A percentile compares a stretch with the other conserved stretches of the same genome.
Conservation (phyloP, 495 filamentous ascomycete genomes). For the Haplographium delicatum region DNA sequence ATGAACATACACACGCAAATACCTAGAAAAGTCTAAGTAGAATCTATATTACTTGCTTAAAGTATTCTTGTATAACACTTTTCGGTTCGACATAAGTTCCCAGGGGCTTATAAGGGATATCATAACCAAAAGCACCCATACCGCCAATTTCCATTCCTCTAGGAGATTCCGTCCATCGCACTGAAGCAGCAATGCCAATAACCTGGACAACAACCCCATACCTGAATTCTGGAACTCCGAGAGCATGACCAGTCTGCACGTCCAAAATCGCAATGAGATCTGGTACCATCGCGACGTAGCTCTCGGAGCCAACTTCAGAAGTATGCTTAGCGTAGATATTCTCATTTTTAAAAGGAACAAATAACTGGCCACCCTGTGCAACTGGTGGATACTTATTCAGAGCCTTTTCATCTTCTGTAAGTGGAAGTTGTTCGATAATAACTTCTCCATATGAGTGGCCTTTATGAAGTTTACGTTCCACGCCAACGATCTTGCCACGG, state of each 20-base stretch:
- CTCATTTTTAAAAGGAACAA: too few species aligned
- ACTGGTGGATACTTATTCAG: too few species aligned
- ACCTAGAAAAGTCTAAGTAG: too few species aligned
- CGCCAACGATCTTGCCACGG: conserved; percentile 24
- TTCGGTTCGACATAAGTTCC: conserved; percentile 23
- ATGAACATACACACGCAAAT: too few species aligned
- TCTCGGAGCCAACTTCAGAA: conserved; percentile 18
- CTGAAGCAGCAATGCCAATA: conserved; percentile 33
- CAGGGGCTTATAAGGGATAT: conserved; percentile 16
- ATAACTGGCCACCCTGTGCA: too few species aligned
- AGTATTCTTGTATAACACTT: too few species aligned
- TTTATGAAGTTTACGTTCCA: too few species aligned
- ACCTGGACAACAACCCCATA: conserved; percentile 35
- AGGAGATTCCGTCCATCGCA: conserved; percentile 32
- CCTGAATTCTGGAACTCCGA: conserved; percentile 52
- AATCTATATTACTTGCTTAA: too few species aligned
- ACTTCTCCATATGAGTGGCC: too few species aligned
- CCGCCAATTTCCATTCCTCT: conserved; percentile 33
- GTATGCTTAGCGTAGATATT: conserved; percentile 23
- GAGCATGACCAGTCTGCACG: conserved; percentile 50
- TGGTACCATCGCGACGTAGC: conserved; percentile 50
- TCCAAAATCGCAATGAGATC: conserved; percentile 58
- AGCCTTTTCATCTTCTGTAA: too few species aligned
- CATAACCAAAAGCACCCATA: conserved; percentile 24
- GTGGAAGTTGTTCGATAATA: too few species aligned